Evolutionary conservation across 2,329 filamentous ascomycete genomes (phyloP), one percentile per base, ranked within the genome.

Genomic region (Septoria petroselini): DNA sequence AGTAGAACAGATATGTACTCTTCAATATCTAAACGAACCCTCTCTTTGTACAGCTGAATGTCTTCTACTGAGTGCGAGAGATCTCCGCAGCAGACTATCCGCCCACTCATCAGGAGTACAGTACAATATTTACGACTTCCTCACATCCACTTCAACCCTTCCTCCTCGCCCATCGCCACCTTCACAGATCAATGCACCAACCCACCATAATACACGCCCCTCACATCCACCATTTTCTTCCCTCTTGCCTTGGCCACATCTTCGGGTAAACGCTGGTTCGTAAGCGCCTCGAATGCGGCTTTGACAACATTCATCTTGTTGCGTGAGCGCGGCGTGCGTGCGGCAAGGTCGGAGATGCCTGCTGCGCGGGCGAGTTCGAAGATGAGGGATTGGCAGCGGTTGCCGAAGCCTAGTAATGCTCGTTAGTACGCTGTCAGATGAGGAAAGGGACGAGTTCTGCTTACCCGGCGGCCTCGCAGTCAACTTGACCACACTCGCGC

Each of bases 301-400:
- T 96, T 96, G 73, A 95, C 86, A 14, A 91, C 88, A 76, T 98
- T 98, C 90, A 97, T 95, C 61, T 90, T 89, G 77, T 95, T 97
- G 64, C 91, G 82, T 55, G 88, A 88, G 38, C 91, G 85, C 30
- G 85, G 84, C 55, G 95, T 91, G 59, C 81, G 80, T 41, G 88
- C 91, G 12, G 90, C 81, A 27, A 98, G 80, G 69, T 98, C 93
- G 57, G 85, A 78, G 64, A 98, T 89, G 58, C 93, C 93, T 33
- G 83, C 86, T 41, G 84, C 84, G 57, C 89, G 86, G 66, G 88
- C 91, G 76, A 98, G 90, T 71, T 98, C 91, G 71, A 91, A 97
- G 69, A 98, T 91, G 58, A 90, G 82, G 67, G 88, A 83, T 62
- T 95, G 89, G 68, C 88, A 89, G 64, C 93, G 88, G 60, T 97